These are phyloP conservation scores for Penicillium hesseltinei DNA, from an alignment of 2,329 filamentous ascomycete genomes.

Conservation along the genomic window DNA sequence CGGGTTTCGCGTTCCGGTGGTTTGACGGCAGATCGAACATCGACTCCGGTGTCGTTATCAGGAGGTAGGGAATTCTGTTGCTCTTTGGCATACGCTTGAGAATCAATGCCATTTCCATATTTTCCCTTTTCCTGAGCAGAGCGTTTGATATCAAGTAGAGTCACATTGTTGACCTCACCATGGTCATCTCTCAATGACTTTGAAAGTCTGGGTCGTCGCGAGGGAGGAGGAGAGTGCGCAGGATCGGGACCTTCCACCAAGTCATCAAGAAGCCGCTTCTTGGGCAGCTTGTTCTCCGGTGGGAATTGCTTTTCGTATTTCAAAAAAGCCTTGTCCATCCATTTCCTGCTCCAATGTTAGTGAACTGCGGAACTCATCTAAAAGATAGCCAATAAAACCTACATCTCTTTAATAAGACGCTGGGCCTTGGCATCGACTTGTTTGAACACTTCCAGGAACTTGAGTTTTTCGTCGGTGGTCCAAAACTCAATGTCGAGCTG, in stretches of 20 bases:
- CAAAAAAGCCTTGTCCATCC: conserved; percentile 36
- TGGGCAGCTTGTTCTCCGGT: conserved; percentile 10
- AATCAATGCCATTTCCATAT: neutral
- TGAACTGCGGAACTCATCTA: neutral
- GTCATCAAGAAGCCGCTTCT: conserved; percentile 16
- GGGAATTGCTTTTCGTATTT: conserved; percentile 12
- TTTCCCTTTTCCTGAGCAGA: neutral
- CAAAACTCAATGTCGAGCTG: conserved; percentile 33
- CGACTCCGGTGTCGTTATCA: conserved; percentile 13
- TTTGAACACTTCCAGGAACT: conserved; percentile 20
- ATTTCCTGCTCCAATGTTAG: conserved; percentile 26
- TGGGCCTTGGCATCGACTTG: conserved; percentile 9
- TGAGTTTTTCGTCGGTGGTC: conserved; percentile 19
- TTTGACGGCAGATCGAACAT: conserved; percentile 19
- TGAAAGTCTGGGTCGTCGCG: conserved; percentile 32
- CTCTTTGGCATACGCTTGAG: neutral
- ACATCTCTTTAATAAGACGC: conserved; percentile 25
- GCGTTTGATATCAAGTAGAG: neutral
- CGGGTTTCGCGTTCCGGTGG: conserved; percentile 30
- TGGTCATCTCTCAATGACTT: conserved; percentile 28
- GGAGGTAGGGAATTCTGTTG: conserved; percentile 4
- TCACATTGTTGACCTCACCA: conserved; percentile 9
- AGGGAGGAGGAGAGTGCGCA: conserved; percentile 12
- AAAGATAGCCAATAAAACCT: conserved; percentile 11
- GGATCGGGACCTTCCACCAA: conserved; percentile 4